Conservation (phyloP, 2,329 filamentous ascomycete genomes). For the Rhynchosporium graminicola region DNA sequence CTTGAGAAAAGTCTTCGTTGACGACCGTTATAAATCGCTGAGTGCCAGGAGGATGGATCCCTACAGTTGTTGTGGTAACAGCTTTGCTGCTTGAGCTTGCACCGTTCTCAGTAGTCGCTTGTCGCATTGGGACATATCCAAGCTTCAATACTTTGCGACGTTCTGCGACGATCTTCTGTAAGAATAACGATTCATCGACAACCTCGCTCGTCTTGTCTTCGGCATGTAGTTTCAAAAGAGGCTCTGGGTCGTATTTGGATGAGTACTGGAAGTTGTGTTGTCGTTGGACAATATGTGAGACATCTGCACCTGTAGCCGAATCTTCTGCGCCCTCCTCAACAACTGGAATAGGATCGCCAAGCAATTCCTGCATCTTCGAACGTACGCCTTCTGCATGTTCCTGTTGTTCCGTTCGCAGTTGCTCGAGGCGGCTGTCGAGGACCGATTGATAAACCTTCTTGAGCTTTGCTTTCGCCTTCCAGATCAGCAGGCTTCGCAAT, state of each 20-base stretch:
- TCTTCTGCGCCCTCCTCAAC: conserved; percentile 34
- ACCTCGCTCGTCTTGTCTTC: conserved; percentile 64
- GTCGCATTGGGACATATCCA: conserved; percentile 66
- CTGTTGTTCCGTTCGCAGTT: conserved; percentile 66
- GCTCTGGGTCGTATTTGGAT: conserved; percentile 61
- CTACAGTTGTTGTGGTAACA: conserved; percentile 42
- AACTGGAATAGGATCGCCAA: conserved; percentile 42
- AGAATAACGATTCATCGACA: conserved; percentile 58
- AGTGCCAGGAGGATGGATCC: conserved; percentile 54
- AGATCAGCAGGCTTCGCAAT: conserved; percentile 78
- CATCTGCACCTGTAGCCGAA: conserved; percentile 19
- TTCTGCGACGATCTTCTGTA: conserved; percentile 57
- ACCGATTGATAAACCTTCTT: conserved; percentile 77
- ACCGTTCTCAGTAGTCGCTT: conserved; percentile 42
- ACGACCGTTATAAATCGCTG: conserved; percentile 69
- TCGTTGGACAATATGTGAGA: conserved; percentile 26
- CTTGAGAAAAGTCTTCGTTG: conserved; percentile 81
- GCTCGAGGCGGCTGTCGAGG: conserved; percentile 65
- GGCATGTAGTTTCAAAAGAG: conserved; percentile 61
- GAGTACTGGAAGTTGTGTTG: conserved; percentile 44
- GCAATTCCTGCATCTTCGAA: conserved; percentile 53
- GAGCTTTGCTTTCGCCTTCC: conserved; percentile 88
- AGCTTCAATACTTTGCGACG: conserved; percentile 62
- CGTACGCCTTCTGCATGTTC: conserved; percentile 62
- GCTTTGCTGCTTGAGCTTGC: conserved; percentile 40